These are phyloP conservation scores for Chromera velia DNA, from an alignment of 73 alveolate genomes.

Conservation along the genomic window DNA sequence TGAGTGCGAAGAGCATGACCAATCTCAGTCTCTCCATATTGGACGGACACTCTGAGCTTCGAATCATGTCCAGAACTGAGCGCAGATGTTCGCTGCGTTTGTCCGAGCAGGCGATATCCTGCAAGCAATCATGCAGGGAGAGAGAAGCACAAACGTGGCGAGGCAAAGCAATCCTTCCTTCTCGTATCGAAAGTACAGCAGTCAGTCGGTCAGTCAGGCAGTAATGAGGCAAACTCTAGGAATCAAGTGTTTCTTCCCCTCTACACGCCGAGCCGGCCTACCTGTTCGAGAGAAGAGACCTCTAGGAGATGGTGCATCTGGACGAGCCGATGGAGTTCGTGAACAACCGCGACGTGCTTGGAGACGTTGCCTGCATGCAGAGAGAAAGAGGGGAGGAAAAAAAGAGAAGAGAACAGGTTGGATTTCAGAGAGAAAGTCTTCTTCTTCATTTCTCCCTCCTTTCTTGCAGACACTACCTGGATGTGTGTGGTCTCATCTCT, in stretches of 20 bases:
- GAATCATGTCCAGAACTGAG: constrained; percentile 18
- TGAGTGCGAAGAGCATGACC: constrained; percentile 69
- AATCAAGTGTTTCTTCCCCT: too few species aligned
- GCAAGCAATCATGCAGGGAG: too few species aligned
- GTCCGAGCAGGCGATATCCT: constrained; percentile 75
- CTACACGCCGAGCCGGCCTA: neutral
- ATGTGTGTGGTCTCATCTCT: too few species aligned
- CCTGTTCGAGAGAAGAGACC: constrained; percentile 35
- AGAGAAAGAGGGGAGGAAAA: neutral
- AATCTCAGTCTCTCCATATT: constrained; percentile 69
- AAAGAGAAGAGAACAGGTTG: too few species aligned
- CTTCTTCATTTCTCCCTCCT: too few species aligned
- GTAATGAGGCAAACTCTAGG: too few species aligned
- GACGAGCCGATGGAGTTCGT: constrained; percentile 70
- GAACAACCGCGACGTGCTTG: constrained; percentile 79
- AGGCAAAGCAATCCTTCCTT: too few species aligned
- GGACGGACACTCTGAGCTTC: constrained; percentile 14
- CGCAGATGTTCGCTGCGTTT: constrained; percentile 50
- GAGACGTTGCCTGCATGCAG: constrained; percentile 64
- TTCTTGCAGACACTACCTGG: too few species aligned
- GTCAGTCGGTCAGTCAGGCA: too few species aligned
- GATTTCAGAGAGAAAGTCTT: neutral
- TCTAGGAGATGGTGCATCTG: constrained; percentile 64
- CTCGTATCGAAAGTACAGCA: neutral
- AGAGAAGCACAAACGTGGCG: too few species aligned